Evolutionary conservation across 768 basidiomycete genomes (phyloP), one percentile per base, ranked within the genome.

Genomic region (Suillus weaverae): DNA sequence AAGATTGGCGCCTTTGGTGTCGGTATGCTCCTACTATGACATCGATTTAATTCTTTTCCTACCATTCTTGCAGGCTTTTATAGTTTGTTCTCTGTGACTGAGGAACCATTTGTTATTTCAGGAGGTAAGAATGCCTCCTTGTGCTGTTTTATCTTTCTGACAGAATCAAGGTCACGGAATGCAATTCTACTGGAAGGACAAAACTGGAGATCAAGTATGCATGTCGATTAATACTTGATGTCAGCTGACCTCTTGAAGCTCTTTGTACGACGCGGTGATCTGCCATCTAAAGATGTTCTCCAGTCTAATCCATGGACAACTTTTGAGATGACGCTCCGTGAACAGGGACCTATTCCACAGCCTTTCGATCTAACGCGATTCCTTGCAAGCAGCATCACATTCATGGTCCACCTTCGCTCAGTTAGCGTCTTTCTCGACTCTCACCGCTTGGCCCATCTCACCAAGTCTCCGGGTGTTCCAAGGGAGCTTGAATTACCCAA

Each of bases 1-100:
- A 95, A 95, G 80, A 95, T 99, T 55, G 96, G 97, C 16, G 94
- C 95, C n/a, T 94, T 94, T 69, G 93, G 92, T 63, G 91, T 92
- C n/a, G 90, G 89, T 85, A 64, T 62, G 85, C 63, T 30, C 7
- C n/a, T 41, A 32, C 39, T 26, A 41, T 10, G 1, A 16, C 13
- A n/a, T 35, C 61, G 13, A 41, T 33, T 7, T 30, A 18, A n/a
- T 38, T 53, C 30, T 20, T 53, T 11, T 18, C 54, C 38, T 36
- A 36, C 13, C n/a, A 33, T 14, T 51, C 46, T 16, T 39, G 53
- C 32, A 87, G 87, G 89, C 6, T 91, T 92, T 74, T 92, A 93
- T 71, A 90, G 89, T 68, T 73, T 93, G 33, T 93, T 94, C 71
- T 93, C 91, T 0, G 86, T 91, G 5, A 93, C 92, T 3, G 92